A percentile compares a stretch with the other conserved stretches of the same genome.
These are phyloP conservation scores for bread wheat (Triticum aestivum) DNA, from an alignment of 176 grass and related monocot genomes.

Conservation along the genomic window DNA sequence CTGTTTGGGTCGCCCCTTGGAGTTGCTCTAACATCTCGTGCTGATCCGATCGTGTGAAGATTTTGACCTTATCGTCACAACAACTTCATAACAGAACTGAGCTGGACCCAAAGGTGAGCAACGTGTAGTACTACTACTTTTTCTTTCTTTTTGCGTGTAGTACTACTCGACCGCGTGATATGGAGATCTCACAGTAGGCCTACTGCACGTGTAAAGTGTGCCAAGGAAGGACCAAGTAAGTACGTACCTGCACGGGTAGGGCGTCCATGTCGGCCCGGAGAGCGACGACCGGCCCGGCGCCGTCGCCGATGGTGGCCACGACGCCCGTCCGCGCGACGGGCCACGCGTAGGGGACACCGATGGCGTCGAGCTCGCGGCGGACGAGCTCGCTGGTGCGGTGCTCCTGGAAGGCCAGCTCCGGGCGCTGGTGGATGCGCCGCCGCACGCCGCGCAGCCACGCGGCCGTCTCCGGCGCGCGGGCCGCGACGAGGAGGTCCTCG, in stretches of 20 bases:
- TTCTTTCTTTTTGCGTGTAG: too few species aligned
- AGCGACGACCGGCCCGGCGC: conserved; percentile 35
- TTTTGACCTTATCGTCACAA: not conserved
- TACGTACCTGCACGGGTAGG: conserved; percentile 60
- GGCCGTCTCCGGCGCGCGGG: conserved; percentile 29
- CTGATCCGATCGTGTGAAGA: too few species aligned
- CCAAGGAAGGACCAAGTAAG: too few species aligned
- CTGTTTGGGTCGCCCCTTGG: too few species aligned
- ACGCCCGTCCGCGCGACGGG: conserved; percentile 61
- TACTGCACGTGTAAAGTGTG: not conserved
- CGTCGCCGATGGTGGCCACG: conserved; percentile 48
- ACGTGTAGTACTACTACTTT: not conserved
- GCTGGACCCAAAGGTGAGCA: not conserved
- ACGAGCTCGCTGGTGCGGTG: conserved; percentile 62
- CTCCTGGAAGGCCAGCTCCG: conserved; percentile 76
- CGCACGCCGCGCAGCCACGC: conserved; percentile 48
- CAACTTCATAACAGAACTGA: not conserved
- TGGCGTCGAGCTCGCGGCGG: conserved; percentile 54
- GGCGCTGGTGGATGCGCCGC: conserved; percentile 56
- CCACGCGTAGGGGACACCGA: conserved; percentile 56
- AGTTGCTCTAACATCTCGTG: too few species aligned
- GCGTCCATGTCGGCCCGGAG: conserved; percentile 89
- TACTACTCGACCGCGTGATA: not conserved
- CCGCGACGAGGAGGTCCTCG: conserved; percentile 9
- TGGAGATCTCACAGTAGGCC: not conserved